Evolutionary conservation across 2,329 filamentous ascomycete genomes (phyloP).

Genomic region (Pseudocercospora cruenta): DNA sequence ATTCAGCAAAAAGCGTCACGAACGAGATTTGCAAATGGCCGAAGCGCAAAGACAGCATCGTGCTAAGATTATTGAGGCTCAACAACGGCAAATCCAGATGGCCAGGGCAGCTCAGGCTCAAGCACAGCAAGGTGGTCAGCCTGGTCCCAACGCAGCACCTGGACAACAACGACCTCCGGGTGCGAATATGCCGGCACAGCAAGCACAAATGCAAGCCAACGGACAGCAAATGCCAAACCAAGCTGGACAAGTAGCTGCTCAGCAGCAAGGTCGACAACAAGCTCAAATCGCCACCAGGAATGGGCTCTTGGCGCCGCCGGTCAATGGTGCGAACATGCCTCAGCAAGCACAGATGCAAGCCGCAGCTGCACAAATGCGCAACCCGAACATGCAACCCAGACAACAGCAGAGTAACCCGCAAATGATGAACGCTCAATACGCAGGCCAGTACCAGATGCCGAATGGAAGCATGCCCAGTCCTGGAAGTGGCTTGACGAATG

Average conservation of each 20-base stretch:
- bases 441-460: constrained; percentile 34
- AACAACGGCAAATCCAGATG: constrained; percentile 43
- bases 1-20: constrained; percentile 85
- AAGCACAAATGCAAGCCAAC: constrained; percentile 34
- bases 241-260: constrained; percentile 41
- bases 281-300: constrained; percentile 54
- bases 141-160: constrained; percentile 33
- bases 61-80: constrained; percentile 37
- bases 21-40: constrained; percentile 72
- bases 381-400: constrained; percentile 30
- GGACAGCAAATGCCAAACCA: constrained; percentile 41
- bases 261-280: constrained; percentile 42
- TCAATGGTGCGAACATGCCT: constrained; percentile 62
- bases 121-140: constrained; percentile 34
- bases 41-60: constrained; percentile 44
- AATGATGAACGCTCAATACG: constrained; percentile 33
- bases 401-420: constrained; percentile 33
- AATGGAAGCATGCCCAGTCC: constrained; percentile 37
- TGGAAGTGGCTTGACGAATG: constrained; percentile 36
- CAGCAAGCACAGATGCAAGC: constrained; percentile 58
- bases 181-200: constrained; percentile 28
- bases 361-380: constrained; percentile 14
- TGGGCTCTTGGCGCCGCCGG: constrained; percentile 55
- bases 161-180: constrained; percentile 34
- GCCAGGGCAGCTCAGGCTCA: constrained; percentile 41